Percentiles rank a stretch among this genome's conserved stretches.
These are phyloP conservation scores for Leptographium radiaticola DNA, from an alignment of 2,329 filamentous ascomycete species.

Conservation along the genomic window DNA sequence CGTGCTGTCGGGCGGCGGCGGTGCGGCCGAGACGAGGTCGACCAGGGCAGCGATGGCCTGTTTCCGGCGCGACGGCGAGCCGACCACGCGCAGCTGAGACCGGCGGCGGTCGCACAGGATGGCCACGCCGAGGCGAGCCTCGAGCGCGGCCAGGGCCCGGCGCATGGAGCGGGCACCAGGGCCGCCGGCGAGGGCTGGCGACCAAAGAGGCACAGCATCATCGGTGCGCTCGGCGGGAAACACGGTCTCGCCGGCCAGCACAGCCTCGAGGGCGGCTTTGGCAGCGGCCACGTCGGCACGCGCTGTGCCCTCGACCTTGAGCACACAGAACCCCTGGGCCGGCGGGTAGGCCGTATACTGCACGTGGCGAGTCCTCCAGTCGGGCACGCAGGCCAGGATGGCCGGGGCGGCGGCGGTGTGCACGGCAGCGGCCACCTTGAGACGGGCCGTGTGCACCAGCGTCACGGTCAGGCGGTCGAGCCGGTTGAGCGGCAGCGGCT, in stretches of 20 bases:
- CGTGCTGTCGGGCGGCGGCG: too few species aligned
- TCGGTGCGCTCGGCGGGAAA: too few species aligned
- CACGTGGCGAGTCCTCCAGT: conserved; percentile 9
- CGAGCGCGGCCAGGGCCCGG: too few species aligned
- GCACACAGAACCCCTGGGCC: conserved; percentile 16
- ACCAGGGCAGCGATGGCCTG: too few species aligned
- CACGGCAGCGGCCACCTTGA: conserved; percentile 23
- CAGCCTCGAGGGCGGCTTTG: conserved; percentile 18
- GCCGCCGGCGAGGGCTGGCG: too few species aligned
- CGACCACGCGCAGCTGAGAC: too few species aligned
- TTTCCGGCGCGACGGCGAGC: too few species aligned
- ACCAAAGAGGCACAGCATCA: too few species aligned
- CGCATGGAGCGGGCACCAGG: too few species aligned
- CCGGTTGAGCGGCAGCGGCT: conserved; percentile 17
- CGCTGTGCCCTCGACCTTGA: conserved; percentile 25
- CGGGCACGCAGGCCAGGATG: not conserved
- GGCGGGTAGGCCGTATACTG: not conserved
- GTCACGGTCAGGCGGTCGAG: conserved; percentile 22
- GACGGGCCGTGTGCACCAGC: conserved; percentile 23
- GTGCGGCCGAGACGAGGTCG: too few species aligned
- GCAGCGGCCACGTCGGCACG: conserved; percentile 18
- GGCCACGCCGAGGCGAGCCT: too few species aligned
- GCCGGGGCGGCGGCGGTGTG: conserved; percentile 16
- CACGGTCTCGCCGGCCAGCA: conserved; percentile 20
- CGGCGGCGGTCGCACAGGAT: too few species aligned